Evolutionary conservation across 176 grass and related monocot genomes (phyloP).

Genomic region (Zizania latifolia): DNA sequence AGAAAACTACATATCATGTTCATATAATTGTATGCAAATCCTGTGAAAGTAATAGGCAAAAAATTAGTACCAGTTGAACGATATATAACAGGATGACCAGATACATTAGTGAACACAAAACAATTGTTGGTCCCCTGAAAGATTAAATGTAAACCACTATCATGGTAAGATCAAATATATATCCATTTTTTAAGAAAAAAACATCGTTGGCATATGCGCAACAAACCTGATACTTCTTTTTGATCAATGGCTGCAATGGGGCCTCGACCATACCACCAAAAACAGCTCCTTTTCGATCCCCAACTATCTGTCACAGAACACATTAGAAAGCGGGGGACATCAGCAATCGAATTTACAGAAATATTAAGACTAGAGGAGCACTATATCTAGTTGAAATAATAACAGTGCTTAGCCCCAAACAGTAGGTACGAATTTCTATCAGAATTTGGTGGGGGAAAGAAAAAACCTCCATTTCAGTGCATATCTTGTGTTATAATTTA

Average conservation of each 20-base stretch:
- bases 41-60: slow-evolving; percentile 1
- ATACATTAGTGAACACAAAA: slow-evolving; percentile 83
- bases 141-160: slow-evolving; percentile 8
- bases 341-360: slow-evolving; percentile 10
- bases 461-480: neutral
- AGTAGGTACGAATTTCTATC: neutral
- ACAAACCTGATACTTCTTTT: slow-evolving; percentile 88
- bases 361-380: neutral
- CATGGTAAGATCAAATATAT: slow-evolving; percentile 7
- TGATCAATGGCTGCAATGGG: slow-evolving; percentile 80
- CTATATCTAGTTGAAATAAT: neutral
- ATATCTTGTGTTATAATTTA: neutral
- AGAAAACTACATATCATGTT: neutral
- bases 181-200: too few relatives aligned
- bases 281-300: slow-evolving; percentile 81
- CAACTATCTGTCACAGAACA: slow-evolving; percentile 54
- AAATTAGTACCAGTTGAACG: slow-evolving; percentile 77
- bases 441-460: neutral
- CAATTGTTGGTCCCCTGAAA: slow-evolving; percentile 77
- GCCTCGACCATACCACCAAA: slow-evolving; percentile 94
- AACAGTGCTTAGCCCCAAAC: neutral
- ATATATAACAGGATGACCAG: slow-evolving; percentile 71
- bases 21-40: neutral
- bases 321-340: neutral
- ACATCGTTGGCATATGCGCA: neutral